Base-by-base conservation (phyloP, 2,329 filamentous ascomycete genomes). In the Pseudogymnoascus sp. region DNA sequence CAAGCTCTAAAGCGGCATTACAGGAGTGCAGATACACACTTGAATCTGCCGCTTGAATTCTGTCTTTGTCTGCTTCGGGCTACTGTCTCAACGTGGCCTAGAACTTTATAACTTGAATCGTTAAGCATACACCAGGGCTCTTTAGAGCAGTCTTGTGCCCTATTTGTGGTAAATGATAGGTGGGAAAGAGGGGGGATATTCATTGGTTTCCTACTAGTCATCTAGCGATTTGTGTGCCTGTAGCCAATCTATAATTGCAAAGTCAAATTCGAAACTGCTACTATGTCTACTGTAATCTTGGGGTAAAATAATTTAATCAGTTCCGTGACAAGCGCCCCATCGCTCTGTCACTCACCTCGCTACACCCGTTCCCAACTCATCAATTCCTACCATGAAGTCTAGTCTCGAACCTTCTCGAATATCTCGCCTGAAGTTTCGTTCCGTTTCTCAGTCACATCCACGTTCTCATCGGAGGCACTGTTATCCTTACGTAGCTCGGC, bases 371-470 rank as follows among this genome's bases (percentile, higher is more conserved):
- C 12, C 2, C 19, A 19, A 11, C n/a, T 6, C 12, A 12, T 52
- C 23, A 64, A 60, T 38, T 41, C 12, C 14, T 12, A 29, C 10
- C 12, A 26, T 4, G 31, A 39, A 23, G 33, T 65, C 72, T 31
- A 23, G 61, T 64, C 6, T 33, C 38, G 8, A 61, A 45, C 16
- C 59, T 61, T 61, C 58, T 60, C 58, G 8, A 52, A 26, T 31
- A 52, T 31, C 23, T 31, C 45, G 26, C 8, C 26, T 2, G 45
- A 55, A 55, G 26, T 5, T 39, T 11, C 23, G 26, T 31, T 37
- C 10, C 7, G 19, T 5, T 21, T 37, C n/a, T 29, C 58, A 41
- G 8, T 1, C 38, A 11, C n/a, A 11, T 60, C 58, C 8, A 60
- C n/a, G n/a, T 41, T 26, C 8, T 61, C 60, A 12, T 61, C 60